These are phyloP conservation scores for Penicillium sp. DNA, from an alignment of 2,329 filamentous ascomycete species.

Conservation along the genomic window DNA sequence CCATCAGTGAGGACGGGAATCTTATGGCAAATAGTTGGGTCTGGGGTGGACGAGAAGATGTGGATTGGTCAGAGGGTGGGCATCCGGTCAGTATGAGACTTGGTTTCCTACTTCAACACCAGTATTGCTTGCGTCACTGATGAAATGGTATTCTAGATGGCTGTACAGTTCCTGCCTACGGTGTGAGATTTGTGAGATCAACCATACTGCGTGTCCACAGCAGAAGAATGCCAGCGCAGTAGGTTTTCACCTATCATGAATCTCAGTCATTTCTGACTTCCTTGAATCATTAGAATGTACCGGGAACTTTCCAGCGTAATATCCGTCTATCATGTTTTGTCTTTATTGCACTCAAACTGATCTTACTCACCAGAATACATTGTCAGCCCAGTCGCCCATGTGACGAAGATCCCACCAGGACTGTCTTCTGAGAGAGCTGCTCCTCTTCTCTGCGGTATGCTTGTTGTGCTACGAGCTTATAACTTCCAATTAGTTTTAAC, in stretches of 20 bases:
- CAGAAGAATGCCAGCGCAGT: conserved; percentile 37
- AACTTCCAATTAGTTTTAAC: neutral
- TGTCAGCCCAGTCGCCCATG: conserved; percentile 33
- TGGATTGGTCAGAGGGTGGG: conserved; percentile 32
- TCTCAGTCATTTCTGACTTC: conserved; percentile 6
- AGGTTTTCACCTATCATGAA: too few relatives aligned
- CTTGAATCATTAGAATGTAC: conserved; percentile 26
- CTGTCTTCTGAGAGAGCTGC: conserved; percentile 31
- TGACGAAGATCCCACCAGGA: conserved; percentile 32
- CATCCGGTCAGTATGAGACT: conserved; percentile 24
- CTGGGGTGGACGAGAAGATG: conserved; percentile 20
- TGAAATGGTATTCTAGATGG: conserved; percentile 24
- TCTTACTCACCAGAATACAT: conserved; percentile 27
- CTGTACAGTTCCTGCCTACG: conserved; percentile 35
- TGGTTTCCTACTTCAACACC: neutral
- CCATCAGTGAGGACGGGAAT: neutral
- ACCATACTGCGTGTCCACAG: conserved; percentile 36
- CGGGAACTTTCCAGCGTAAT: conserved; percentile 37
- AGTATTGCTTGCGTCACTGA: too few relatives aligned
- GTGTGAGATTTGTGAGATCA: conserved; percentile 37
- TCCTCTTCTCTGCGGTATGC: conserved; percentile 35
- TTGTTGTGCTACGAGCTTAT: neutral
- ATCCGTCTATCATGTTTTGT: neutral
- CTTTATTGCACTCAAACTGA: neutral
- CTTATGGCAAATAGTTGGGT: conserved; percentile 20